Conservation (phyloP, 2,329 filamentous ascomycete species). For the Lasiodiplodia sp. region DNA sequence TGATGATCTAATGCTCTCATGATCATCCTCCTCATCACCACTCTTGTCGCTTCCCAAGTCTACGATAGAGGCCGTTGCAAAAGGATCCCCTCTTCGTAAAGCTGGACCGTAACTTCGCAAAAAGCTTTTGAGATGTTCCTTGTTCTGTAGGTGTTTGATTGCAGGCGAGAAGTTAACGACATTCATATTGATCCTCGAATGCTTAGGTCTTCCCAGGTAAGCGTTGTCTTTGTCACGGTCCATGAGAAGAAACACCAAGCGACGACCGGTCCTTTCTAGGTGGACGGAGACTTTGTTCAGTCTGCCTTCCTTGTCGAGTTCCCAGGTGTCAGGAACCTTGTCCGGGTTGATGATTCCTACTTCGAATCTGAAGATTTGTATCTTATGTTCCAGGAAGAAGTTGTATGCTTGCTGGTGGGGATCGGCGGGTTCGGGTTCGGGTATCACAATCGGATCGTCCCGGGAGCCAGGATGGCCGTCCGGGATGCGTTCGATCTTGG, state of each 20-base stretch:
- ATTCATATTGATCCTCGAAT: too few species aligned
- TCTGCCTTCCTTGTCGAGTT: background rate
- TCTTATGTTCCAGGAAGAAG: background rate
- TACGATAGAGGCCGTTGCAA: background rate
- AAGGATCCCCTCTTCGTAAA: background rate
- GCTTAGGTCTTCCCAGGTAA: background rate
- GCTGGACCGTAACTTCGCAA: background rate
- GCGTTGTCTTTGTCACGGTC: background rate
- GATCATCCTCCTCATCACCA: background rate
- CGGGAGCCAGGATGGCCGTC: background rate
- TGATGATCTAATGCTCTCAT: background rate
- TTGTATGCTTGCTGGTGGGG: background rate
- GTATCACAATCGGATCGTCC: background rate
- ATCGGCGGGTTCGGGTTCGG: background rate
- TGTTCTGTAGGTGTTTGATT: background rate
- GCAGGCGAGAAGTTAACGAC: background rate
- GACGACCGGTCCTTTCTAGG: background rate
- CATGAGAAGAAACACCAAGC: background rate
- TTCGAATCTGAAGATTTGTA: background rate
- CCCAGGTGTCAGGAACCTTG: background rate
- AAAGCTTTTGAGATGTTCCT: background rate
- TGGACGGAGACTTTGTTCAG: background rate
- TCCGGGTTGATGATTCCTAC: background rate
- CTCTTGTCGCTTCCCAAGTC: background rate
- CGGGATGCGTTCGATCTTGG: background rate